Evolutionary conservation across 192 early-diverging fungal genomes (phyloP).

Genomic region (Phlyctochytrium arcticum): DNA sequence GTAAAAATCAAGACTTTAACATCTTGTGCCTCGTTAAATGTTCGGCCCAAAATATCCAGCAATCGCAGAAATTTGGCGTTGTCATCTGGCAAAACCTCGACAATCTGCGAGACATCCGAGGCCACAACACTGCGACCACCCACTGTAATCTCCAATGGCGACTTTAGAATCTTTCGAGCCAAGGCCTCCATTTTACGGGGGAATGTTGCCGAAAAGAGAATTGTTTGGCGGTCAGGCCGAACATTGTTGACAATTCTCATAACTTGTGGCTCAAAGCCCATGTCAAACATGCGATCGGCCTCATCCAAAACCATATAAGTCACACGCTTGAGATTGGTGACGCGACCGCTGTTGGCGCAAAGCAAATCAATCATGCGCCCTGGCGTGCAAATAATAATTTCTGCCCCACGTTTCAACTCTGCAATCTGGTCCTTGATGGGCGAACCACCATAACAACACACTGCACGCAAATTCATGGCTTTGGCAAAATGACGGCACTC

Average conservation of each 20-base stretch:
- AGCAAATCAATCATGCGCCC: constrained; percentile 90
- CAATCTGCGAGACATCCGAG: constrained; percentile 82
- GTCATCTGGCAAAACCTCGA: constrained; percentile 79
- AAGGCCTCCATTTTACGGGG: constrained; percentile 97
- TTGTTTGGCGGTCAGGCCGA: constrained; percentile 89
- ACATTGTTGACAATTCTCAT: constrained; percentile 87
- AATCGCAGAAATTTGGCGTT: constrained; percentile 84
- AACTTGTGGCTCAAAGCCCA: constrained; percentile 98
- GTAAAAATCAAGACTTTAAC: constrained; percentile 77
- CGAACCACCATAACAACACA: constrained; percentile 96
- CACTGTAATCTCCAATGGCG: constrained; percentile 91
- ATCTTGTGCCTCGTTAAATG: constrained; percentile 64
- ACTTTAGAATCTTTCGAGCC: constrained; percentile 88
- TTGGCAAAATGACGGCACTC: constrained; percentile 89
- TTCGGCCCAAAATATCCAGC: constrained; percentile 81
- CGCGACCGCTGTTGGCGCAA: constrained; percentile 67
- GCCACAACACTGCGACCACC: constrained; percentile 89
- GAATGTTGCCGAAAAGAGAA: constrained; percentile 99
- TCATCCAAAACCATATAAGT: constrained; percentile 81
- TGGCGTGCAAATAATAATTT: constrained; percentile 90
- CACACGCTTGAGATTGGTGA: constrained; percentile 68
- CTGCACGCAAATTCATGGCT: constrained; percentile 79
- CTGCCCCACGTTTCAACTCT: constrained; percentile 91
- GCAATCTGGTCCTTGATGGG: constrained; percentile 94
- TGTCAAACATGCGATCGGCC: constrained; percentile 99